A percentile compares a stretch with the other conserved stretches of the same genome.
Evolutionary conservation across 2,329 filamentous ascomycete species (phyloP).

Genomic region (Fusarium paranaense): DNA sequence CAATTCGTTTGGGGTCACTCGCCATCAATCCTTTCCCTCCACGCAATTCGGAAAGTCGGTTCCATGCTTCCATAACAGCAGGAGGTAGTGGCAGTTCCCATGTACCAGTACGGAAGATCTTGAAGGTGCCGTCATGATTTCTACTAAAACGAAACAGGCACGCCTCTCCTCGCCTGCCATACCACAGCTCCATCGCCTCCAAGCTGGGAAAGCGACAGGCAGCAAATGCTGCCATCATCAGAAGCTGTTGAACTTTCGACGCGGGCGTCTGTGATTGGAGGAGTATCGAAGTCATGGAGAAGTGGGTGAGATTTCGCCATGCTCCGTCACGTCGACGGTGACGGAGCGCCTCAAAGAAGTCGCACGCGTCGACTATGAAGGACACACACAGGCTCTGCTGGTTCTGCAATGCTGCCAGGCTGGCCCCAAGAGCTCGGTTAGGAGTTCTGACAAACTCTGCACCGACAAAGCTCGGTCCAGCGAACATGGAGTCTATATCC

Average conservation of each 20-base stretch:
- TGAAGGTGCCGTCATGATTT: neutral
- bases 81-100: neutral
- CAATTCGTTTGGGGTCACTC: conserved; percentile 29
- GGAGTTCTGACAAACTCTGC: conserved; percentile 50
- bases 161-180: conserved; percentile 42
- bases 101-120: conserved; percentile 14
- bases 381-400: conserved; percentile 45
- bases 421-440: conserved; percentile 23
- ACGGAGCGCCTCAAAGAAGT: conserved; percentile 44
- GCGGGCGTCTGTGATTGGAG: conserved; percentile 44
- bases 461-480: conserved; percentile 35
- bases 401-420: neutral
- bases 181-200: conserved; percentile 50
- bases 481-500: neutral
- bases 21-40: neutral
- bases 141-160: conserved; percentile 30
- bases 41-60: conserved; percentile 24
- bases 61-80: neutral
- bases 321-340: conserved; percentile 34
- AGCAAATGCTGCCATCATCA: conserved; percentile 9
- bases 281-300: conserved; percentile 48
- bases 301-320: conserved; percentile 47
- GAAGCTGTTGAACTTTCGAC: neutral
- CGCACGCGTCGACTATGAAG: conserved; percentile 47
- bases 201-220: conserved; percentile 44